phyloP scores from a whole-genome alignment of 306 rosid species.

The Echinosophora koreensis region DNA sequence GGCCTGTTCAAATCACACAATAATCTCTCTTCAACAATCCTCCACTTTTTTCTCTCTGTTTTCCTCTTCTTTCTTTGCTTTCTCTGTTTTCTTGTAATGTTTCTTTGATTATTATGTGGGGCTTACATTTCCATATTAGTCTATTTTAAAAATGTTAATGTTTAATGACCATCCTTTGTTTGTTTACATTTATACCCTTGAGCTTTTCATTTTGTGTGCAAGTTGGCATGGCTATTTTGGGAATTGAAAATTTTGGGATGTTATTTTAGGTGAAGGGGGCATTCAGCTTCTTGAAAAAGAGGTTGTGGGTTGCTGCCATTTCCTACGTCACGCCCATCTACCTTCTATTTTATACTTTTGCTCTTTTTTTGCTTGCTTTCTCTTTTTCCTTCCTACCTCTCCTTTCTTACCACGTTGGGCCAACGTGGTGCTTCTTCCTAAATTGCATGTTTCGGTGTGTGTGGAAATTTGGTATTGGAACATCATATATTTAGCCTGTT shows the following conservation, averaged over 20 bases:
- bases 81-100: constrained; percentile 8
- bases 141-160: not conserved
- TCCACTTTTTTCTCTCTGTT: constrained; percentile 71
- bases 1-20: constrained; percentile 48
- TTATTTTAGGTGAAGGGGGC: constrained; percentile 53
- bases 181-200: constrained; percentile 32
- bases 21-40: constrained; percentile 46
- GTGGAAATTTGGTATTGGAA: not conserved
- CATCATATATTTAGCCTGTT: not conserved
- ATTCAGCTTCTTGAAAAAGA: constrained; percentile 33
- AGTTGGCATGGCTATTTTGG: constrained; percentile 3
- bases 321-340: constrained; percentile 36
- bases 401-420: constrained; percentile 15
- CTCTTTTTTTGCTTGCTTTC: constrained; percentile 23
- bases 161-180: not conserved
- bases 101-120: not conserved
- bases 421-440: not conserved
- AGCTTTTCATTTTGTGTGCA: not conserved
- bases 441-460: not conserved
- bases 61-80: not conserved
- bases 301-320: constrained; percentile 47
- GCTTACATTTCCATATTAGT: constrained; percentile 24
- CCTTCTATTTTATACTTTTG: not conserved
- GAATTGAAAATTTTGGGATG: not conserved
- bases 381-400: constrained; percentile 13